Evolutionary conservation across 2,329 filamentous ascomycete species (phyloP).

Genomic region (Camillea tinctor): DNA sequence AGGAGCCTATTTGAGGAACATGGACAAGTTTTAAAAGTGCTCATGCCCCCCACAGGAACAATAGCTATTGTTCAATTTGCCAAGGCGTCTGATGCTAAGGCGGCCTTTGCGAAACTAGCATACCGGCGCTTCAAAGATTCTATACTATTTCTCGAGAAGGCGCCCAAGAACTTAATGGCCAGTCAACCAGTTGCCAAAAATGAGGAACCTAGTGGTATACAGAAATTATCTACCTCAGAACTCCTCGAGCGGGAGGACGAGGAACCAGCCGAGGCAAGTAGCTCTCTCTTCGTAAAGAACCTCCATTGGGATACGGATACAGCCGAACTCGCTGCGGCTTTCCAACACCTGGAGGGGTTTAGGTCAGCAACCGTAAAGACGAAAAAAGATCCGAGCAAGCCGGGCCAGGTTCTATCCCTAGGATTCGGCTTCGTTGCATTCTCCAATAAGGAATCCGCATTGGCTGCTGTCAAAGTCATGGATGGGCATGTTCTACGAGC

Average conservation of each 20-base stretch:
- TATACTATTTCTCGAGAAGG: constrained; percentile 90
- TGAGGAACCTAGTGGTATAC: constrained; percentile 39
- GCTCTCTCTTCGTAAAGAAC: constrained; percentile 91
- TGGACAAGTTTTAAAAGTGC: constrained; percentile 74
- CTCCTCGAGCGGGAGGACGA: constrained; percentile 58
- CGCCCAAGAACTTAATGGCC: constrained; percentile 71
- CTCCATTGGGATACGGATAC: constrained; percentile 89
- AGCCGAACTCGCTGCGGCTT: constrained; percentile 70
- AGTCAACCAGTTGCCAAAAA: constrained; percentile 24
- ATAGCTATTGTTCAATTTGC: constrained; percentile 92
- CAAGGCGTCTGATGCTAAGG: constrained; percentile 74
- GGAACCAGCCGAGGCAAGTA: constrained; percentile 52
- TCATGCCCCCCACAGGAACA: constrained; percentile 91
- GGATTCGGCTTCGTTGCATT: constrained; percentile 97
- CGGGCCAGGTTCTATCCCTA: constrained; percentile 88
- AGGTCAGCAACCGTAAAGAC: constrained; percentile 88
- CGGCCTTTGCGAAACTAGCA: constrained; percentile 80
- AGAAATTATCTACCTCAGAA: constrained; percentile 68
- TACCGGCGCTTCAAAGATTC: constrained; percentile 91
- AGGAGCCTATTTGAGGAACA: constrained; percentile 81
- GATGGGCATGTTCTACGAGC: constrained; percentile 84
- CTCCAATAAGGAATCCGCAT: constrained; percentile 71
- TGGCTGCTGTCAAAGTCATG: constrained; percentile 80
- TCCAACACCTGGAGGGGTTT: constrained; percentile 82
- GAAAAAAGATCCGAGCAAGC: constrained; percentile 87